phyloP scores from a whole-genome alignment of 73 alveolate genomes.

The Effrenium voratum region DNA sequence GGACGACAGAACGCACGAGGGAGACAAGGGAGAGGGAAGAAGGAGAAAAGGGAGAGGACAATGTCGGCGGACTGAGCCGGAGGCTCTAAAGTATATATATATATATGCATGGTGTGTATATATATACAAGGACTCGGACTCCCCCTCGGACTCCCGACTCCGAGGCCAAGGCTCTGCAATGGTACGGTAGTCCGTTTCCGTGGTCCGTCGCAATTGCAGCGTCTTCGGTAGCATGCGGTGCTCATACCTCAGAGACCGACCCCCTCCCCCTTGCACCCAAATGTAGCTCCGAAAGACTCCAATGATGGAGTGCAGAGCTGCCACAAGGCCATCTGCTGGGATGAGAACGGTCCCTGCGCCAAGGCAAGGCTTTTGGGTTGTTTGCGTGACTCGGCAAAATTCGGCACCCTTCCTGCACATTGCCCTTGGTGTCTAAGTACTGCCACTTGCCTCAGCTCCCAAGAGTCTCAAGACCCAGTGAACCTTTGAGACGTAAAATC shows the following conservation, averaged over 20 bases:
- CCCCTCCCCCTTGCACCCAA: background rate
- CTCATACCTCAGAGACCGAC: slow-evolving; percentile 18
- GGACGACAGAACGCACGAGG: too few species aligned
- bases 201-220: slow-evolving; percentile 54
- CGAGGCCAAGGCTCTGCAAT: slow-evolving; percentile 24
- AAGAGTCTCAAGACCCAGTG: too few species aligned
- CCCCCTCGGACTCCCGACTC: too few species aligned
- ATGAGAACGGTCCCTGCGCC: slow-evolving; percentile 78
- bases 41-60: too few species aligned
- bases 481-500: too few species aligned
- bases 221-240: slow-evolving; percentile 89
- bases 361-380: background rate
- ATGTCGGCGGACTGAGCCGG: too few species aligned
- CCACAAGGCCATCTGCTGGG: slow-evolving; percentile 93
- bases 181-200: slow-evolving; percentile 54
- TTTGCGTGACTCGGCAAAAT: background rate
- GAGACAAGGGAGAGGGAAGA: too few species aligned
- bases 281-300: background rate
- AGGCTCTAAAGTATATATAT: too few species aligned
- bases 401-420: slow-evolving; percentile 28
- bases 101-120: too few species aligned
- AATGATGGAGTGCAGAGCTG: background rate
- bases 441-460: slow-evolving; percentile 56
- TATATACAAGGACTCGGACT: too few species aligned
- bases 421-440: slow-evolving; percentile 88